These are phyloP conservation scores for Apiotrichum gamsii DNA, from an alignment of 1,284 basidiomycete genomes.

Conservation along the genomic window DNA sequence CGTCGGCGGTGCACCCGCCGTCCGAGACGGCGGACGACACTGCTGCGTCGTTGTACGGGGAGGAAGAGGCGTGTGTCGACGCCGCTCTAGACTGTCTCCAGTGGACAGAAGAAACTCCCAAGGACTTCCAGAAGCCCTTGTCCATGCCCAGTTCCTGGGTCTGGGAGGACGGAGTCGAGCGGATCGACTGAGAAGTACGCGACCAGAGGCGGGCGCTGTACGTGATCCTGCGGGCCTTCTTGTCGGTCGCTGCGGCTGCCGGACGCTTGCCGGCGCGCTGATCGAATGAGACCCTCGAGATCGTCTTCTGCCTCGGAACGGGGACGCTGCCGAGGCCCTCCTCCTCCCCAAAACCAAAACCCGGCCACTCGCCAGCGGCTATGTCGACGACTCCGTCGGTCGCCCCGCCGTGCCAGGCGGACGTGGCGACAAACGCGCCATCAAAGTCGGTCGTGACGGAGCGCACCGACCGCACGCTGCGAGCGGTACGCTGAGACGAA, in stretches of 20 bases:
- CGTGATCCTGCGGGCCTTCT: too few relatives aligned
- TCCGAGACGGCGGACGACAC: too few relatives aligned
- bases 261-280: background rate
- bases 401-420: slow-evolving; percentile 4
- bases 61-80: too few relatives aligned
- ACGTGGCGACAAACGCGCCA: slow-evolving; percentile 1
- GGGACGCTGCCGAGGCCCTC: slow-evolving; percentile 3
- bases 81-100: background rate
- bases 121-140: slow-evolving; percentile 4
- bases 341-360: slow-evolving; percentile 14
- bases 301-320: background rate
- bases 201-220: too few relatives aligned
- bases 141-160: background rate
- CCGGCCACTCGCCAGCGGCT: background rate
- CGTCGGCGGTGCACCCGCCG: too few relatives aligned
- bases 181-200: slow-evolving; percentile 3
- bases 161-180: slow-evolving; percentile 8
- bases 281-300: background rate
- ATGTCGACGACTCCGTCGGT: background rate
- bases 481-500: too few relatives aligned
- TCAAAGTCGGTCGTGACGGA: background rate
- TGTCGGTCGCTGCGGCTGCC: slow-evolving; percentile 3
- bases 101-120: slow-evolving; percentile 9
- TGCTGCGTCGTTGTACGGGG: too few relatives aligned
- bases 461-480: too few relatives aligned